phyloP scores from a whole-genome alignment of 768 basidiomycete genomes.

The Xanthoconium purpureum region DNA sequence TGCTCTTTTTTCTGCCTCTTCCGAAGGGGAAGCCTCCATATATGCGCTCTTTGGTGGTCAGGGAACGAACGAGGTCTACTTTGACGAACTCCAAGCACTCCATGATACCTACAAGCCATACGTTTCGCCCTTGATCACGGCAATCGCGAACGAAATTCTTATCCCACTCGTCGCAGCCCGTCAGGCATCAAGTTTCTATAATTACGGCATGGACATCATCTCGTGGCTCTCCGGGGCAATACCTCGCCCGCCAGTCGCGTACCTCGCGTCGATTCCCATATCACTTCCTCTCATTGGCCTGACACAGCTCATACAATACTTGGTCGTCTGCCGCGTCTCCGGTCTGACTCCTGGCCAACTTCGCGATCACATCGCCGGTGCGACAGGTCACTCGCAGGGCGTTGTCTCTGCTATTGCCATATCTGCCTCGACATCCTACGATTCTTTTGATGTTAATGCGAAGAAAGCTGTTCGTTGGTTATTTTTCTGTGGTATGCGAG shows the following conservation, averaged over 20 bases:
- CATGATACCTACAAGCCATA: constrained; percentile 92
- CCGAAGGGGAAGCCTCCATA: constrained; percentile 63
- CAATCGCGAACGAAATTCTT: constrained; percentile 65
- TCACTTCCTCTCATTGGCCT: constrained; percentile 96
- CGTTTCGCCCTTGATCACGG: constrained; percentile 65
- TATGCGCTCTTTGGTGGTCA: constrained; percentile 98
- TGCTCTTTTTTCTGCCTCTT: constrained; percentile 64
- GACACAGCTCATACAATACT: constrained; percentile 92
- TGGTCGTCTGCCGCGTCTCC: constrained; percentile 72
- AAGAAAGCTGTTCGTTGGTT: constrained; percentile 87
- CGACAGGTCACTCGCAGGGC: constrained; percentile 97
- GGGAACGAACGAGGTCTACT: constrained; percentile 97
- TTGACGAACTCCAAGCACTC: constrained; percentile 89
- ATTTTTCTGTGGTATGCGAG: constrained; percentile 90
- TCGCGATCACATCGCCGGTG: constrained; percentile 70
- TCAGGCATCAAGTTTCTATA: constrained; percentile 60
- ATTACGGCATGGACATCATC: constrained; percentile 74
- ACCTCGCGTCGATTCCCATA: constrained; percentile 89
- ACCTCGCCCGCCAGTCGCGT: constrained; percentile 74
- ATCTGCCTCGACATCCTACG: constrained; percentile 72
- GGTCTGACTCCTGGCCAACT: constrained; percentile 79
- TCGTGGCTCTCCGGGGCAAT: constrained; percentile 77
- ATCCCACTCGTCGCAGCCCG: constrained; percentile 63
- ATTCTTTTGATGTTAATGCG: constrained; percentile 71
- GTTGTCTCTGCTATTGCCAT: constrained; percentile 92